phyloP scores from a whole-genome alignment of 2,329 filamentous ascomycete species.

The Ceratocystis harringtonii region DNA sequence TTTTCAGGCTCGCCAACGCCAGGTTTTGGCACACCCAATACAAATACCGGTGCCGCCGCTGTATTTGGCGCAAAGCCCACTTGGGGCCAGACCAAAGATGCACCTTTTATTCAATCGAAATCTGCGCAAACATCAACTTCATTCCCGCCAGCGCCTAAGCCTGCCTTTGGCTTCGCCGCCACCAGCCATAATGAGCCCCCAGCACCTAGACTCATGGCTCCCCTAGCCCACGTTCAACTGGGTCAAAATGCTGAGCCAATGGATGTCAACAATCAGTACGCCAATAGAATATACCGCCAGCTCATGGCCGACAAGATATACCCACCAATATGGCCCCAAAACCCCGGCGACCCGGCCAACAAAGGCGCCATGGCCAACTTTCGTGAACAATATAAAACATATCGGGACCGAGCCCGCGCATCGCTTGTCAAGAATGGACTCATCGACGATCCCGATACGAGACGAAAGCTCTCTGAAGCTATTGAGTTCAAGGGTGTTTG shows the following conservation, averaged over 20 bases:
- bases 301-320: conserved; percentile 39
- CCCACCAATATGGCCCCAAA: conserved; percentile 40
- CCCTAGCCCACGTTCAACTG: conserved; percentile 4
- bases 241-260: conserved; percentile 15
- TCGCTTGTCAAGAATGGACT: conserved; percentile 44
- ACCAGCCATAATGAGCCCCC: background rate
- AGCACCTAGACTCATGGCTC: background rate
- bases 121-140: background rate
- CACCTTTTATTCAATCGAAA: background rate
- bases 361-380: conserved; percentile 39
- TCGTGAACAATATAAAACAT: conserved; percentile 40
- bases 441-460: conserved; percentile 50
- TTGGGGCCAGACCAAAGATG: background rate
- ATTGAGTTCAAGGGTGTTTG: conserved; percentile 54
- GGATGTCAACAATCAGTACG: conserved; percentile 28
- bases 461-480: conserved; percentile 46
- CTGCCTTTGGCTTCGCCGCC: background rate
- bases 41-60: background rate
- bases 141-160: background rate
- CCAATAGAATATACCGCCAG: conserved; percentile 37
- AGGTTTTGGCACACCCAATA: background rate
- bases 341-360: conserved; percentile 38
- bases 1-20: background rate
- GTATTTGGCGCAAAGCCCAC: background rate
- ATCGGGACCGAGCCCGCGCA: conserved; percentile 40